These are phyloP conservation scores for Coriaria nepalensis DNA, from an alignment of 306 rosid genomes.

Conservation along the genomic window DNA sequence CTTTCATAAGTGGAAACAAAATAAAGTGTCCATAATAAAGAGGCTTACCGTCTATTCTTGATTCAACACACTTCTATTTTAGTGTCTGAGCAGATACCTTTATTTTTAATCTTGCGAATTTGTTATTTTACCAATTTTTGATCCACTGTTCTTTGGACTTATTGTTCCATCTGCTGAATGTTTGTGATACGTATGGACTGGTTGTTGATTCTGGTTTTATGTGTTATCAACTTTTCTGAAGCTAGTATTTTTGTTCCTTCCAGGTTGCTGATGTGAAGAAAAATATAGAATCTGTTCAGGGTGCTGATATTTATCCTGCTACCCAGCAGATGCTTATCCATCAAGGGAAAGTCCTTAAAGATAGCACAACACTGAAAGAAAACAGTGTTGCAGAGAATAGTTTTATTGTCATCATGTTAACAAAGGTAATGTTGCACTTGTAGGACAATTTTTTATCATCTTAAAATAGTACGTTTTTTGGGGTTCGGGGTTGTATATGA, in stretches of 20 bases:
- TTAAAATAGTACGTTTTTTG: not conserved
- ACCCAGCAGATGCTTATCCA: slow-evolving; percentile 85
- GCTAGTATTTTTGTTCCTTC: not conserved
- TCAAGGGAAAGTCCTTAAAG: slow-evolving; percentile 89
- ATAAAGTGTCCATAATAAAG: too few species aligned
- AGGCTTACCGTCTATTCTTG: too few species aligned
- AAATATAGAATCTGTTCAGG: slow-evolving; percentile 60
- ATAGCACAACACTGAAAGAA: slow-evolving; percentile 60
- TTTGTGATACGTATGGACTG: too few species aligned
- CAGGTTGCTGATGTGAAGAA: slow-evolving; percentile 88
- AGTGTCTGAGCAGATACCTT: too few species aligned
- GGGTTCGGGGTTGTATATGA: not conserved
- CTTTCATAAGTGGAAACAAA: too few species aligned
- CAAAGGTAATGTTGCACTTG: slow-evolving; percentile 42
- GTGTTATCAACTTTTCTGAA: not conserved
- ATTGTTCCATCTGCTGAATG: too few species aligned
- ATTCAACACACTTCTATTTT: too few species aligned
- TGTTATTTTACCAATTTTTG: too few species aligned
- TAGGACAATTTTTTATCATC: not conserved
- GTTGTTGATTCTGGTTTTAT: too few species aligned
- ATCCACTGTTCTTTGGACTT: too few species aligned
- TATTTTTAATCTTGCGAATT: too few species aligned
- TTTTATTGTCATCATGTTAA: slow-evolving; percentile 83
- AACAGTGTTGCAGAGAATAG: slow-evolving; percentile 75
- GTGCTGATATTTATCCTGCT: slow-evolving; percentile 72